A percentile compares a stretch with the other conserved stretches of the same genome.
Conservation (phyloP, 2,329 filamentous ascomycete genomes). For the Arthrobotrys musiformis region DNA sequence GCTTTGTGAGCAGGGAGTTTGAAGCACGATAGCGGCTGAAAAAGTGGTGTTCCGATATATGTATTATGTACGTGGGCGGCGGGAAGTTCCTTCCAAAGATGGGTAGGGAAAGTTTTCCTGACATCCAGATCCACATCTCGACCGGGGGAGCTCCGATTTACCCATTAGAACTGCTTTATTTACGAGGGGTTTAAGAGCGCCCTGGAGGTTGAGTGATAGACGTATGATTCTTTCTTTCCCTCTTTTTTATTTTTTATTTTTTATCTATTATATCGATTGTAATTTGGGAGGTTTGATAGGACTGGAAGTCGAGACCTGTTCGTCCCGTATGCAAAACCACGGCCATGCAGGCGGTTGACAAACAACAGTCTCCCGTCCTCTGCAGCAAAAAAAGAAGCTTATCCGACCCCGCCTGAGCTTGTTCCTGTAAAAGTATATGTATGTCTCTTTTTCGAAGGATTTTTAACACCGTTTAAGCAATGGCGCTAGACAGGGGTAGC, state of each 20-base stretch:
- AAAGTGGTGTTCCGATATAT: no score
- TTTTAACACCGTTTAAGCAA: constrained; percentile 34
- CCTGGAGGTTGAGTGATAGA: no score
- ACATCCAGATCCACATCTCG: constrained; percentile 2
- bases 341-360: constrained; percentile 9
- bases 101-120: not conserved
- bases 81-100: not conserved
- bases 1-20: not conserved
- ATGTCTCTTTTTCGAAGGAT: constrained; percentile 28
- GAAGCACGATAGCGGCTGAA: constrained; percentile 33
- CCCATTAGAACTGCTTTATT: no score
- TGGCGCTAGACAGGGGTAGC: constrained; percentile 44
- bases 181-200: no score
- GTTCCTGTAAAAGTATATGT: not conserved
- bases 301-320: not conserved
- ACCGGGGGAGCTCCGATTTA: no score
- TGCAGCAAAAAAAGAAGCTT: constrained; percentile 9
- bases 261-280: no score
- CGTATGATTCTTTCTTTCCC: no score
- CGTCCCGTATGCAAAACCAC: constrained; percentile 11
- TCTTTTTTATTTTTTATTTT: no score
- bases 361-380: no score
- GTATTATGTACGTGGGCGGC: no score
- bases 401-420: constrained; percentile 30
- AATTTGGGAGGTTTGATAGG: not conserved